Evolutionary conservation across 1,139 yeast species (phyloP), one percentile per base, ranked within the genome.

Genomic region (Sugiyamaella grinbergsii): DNA sequence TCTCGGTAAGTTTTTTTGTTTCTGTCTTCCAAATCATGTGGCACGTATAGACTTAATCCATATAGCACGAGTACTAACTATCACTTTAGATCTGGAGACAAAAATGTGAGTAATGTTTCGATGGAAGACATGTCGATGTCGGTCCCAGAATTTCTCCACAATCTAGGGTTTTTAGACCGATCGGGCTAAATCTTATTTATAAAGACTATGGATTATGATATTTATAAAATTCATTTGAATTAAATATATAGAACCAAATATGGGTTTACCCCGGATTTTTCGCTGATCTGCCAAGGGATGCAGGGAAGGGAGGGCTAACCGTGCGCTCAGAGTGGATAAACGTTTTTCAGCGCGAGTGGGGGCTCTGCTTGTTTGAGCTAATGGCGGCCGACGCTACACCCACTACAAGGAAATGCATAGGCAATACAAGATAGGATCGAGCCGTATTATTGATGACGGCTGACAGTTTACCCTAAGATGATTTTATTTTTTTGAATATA

Each of bases 71-170:
- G 22, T 36, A 22, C 47, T 33, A 33, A 33, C 40, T 33, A 34
- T 23, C 22, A n/a, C 18, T 36, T 36, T 15, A 42, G 46, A n/a
- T 33, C 26, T 10, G 39, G 28, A 3, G 32, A 23, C 15, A 33
- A 32, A 16, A 31, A 19, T 20, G 28, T 23, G 7, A n/a, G 31
- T n/a, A 37, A 16, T 10, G 40, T 23, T 19, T 20, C 42, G 6
- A 37, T 37, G 28, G 40, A 23, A 32, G 41, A 38, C 33, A 47
- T 47, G 46, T 38, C 49, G 22, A 47, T 47, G 46, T 38, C 49
- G 22, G 50, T 53, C 8, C 56, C 56, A 5, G 56, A 53, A 22
- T 53, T 53, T 20, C 52, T 53, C 7, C 54, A 53, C 37, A 53
- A 53, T 34, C 31, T 53, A 22, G 56, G 56, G 15, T 49, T 53